Evolutionary conservation across 352 stramenopile species (phyloP), one percentile per base, ranked within the genome.

Genomic region (Aphanomyces invadans): DNA sequence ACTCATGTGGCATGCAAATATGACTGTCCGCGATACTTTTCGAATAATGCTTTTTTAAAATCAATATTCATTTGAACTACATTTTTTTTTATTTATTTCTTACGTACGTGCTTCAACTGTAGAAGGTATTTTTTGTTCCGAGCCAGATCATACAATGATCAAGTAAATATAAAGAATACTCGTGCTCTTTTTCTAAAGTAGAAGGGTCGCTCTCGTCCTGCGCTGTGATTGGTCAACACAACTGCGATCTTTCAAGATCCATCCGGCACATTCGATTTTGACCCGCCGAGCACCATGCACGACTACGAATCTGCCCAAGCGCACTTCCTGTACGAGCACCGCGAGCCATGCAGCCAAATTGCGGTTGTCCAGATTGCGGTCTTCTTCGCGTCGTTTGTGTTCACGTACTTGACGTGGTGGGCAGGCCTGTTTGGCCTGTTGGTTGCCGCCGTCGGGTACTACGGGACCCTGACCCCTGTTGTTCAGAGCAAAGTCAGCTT

Each of bases 401-500:
- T 92, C 73, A 92, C 81, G 52, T 90, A 90, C 66, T 82, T 81
- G 9, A 81, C 89, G 36, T 92, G 83, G 83, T 92, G 83, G 83
- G 77, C 70, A 23, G 81, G 78, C 0, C 78, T 90, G 68, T 90
- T 90, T 61, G 81, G 81, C 21, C 68, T 89, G 49, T 87, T 92
- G 56, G 81, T 92, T 69, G 81, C 83, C 5, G 69, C 76, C 25
- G 89, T 92, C 74, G 83, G 83, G 62, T 92, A 90, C 73, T 92
- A 92, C 54, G 83, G 83, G 38, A 89, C 81, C 4, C 78, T 88
- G 29, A 77, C 89, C 73, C 83, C 83, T 28, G 81, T 90, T 51
- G 87, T 90, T 70, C 83, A 92, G 73, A 89, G 80, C 78, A 92
- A 92, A 86, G 82, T 88, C 64, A 89, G 80, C 80, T 92, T 92